Conservation (phyloP, 352 stramenopile species). For the Phytophthora agathidicida region DNA sequence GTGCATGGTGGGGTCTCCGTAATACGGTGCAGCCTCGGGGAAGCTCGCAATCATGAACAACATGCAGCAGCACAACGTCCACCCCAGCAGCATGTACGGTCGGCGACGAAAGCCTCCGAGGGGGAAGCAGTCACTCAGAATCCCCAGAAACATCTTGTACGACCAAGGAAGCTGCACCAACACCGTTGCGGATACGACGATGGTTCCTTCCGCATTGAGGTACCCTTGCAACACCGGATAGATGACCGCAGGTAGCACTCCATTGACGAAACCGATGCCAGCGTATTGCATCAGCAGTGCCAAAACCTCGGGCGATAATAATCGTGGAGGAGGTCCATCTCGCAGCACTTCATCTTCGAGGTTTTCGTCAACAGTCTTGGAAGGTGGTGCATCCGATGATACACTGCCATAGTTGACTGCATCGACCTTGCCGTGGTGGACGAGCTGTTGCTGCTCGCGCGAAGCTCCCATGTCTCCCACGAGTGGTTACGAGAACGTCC, state of each 20-base stretch:
- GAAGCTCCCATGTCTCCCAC: slow-evolving; percentile 34
- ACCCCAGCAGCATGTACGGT: slow-evolving; percentile 62
- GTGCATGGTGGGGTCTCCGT: slow-evolving; percentile 34
- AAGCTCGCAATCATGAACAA: slow-evolving; percentile 50
- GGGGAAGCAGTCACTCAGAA: slow-evolving; percentile 61
- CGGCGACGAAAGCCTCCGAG: slow-evolving; percentile 51
- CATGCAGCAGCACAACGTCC: slow-evolving; percentile 50
- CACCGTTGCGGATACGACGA: slow-evolving; percentile 45
- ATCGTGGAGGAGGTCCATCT: slow-evolving; percentile 21
- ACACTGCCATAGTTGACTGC: slow-evolving; percentile 24
- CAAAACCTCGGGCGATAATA: slow-evolving; percentile 37
- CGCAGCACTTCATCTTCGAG: slow-evolving; percentile 38
- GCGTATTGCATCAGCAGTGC: slow-evolving; percentile 53
- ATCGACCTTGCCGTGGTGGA: slow-evolving; percentile 12
- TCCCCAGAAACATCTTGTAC: slow-evolving; percentile 58
- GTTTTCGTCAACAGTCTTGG: slow-evolving; percentile 7
- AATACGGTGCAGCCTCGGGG: slow-evolving; percentile 53
- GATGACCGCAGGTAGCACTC: slow-evolving; percentile 45
- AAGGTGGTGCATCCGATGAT: slow-evolving; percentile 1
- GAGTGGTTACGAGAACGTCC: too few relatives aligned
- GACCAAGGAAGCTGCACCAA: slow-evolving; percentile 57
- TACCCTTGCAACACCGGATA: slow-evolving; percentile 56
- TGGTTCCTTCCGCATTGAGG: slow-evolving; percentile 54
- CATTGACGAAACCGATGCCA: slow-evolving; percentile 49
- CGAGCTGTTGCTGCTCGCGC: slow-evolving; percentile 29